These are phyloP conservation scores for Digitaria exilis DNA, from an alignment of 202 grass and related monocot species.

Conservation along the genomic window DNA sequence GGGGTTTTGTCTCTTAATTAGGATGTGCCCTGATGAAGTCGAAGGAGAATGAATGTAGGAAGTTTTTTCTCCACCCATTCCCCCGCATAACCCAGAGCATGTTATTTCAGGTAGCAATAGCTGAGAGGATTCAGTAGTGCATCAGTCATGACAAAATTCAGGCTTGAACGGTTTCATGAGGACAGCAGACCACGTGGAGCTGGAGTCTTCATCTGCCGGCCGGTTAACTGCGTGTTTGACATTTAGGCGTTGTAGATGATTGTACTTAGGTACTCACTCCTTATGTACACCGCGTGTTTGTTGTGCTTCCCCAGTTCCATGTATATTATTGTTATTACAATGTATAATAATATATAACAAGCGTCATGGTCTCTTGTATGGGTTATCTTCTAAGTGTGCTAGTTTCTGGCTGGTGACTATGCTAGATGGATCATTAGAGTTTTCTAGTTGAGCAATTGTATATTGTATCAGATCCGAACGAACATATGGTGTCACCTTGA, in stretches of 20 bases:
- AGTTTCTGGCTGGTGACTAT: no score
- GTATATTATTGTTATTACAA: conserved; percentile 14
- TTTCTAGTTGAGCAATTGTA: no score
- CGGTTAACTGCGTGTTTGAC: neutral
- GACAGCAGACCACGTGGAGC: neutral
- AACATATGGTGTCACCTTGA: no score
- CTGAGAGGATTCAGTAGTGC: conserved; percentile 16
- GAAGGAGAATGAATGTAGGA: neutral
- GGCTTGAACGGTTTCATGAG: neutral
- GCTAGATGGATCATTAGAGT: no score
- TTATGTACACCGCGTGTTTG: conserved; percentile 1
- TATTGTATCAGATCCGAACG: no score
- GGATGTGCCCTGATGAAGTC: neutral
- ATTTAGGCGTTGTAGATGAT: conserved; percentile 34
- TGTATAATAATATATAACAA: conserved; percentile 1
- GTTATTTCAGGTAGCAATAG: conserved; percentile 50
- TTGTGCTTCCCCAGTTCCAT: neutral
- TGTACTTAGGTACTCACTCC: conserved; percentile 22
- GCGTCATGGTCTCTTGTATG: no score
- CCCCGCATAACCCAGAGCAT: neutral
- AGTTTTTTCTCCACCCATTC: neutral
- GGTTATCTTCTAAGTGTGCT: no score
- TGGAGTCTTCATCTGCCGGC: neutral
- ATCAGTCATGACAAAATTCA: neutral
- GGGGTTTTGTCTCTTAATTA: neutral